Evolutionary conservation across 1,284 basidiomycete genomes (phyloP).

Genomic region (Xerocomus nothofagi): DNA sequence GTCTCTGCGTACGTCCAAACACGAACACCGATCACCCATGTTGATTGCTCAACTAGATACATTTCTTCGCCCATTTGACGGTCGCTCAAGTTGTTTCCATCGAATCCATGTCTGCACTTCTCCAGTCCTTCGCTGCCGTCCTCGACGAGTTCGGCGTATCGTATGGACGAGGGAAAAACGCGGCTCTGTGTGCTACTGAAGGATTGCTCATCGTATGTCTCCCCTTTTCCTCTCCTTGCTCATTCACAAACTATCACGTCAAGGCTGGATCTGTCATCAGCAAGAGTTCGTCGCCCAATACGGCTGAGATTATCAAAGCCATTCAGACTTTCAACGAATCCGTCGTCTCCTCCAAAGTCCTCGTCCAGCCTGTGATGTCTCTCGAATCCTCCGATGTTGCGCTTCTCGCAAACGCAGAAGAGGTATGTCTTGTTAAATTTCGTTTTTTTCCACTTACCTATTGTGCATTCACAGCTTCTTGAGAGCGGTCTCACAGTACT

Average conservation of each 20-base stretch:
- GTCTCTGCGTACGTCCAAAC: slow-evolving; percentile 67
- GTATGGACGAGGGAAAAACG: slow-evolving; percentile 80
- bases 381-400: slow-evolving; percentile 44
- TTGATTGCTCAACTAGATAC: slow-evolving; percentile 54
- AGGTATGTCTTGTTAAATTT: slow-evolving; percentile 42
- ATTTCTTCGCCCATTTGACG: slow-evolving; percentile 87
- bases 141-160: slow-evolving; percentile 91
- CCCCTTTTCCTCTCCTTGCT: neutral
- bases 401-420: slow-evolving; percentile 52
- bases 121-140: slow-evolving; percentile 81
- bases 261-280: slow-evolving; percentile 64
- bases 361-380: slow-evolving; percentile 59
- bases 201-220: slow-evolving; percentile 77
- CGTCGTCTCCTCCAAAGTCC: slow-evolving; percentile 52
- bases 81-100: slow-evolving; percentile 72
- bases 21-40: neutral
- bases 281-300: slow-evolving; percentile 47
- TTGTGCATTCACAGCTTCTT: slow-evolving; percentile 49
- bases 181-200: slow-evolving; percentile 84
- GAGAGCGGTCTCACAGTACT: slow-evolving; percentile 61
- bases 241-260: neutral
- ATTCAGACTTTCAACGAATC: slow-evolving; percentile 68
- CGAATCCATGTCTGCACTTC: slow-evolving; percentile 73
- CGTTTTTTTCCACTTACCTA: neutral
- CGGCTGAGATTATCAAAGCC: slow-evolving; percentile 62